These are phyloP conservation scores for Alloteropsis angusta DNA, from an alignment of 202 grass and related monocot species.

Conservation along the genomic window DNA sequence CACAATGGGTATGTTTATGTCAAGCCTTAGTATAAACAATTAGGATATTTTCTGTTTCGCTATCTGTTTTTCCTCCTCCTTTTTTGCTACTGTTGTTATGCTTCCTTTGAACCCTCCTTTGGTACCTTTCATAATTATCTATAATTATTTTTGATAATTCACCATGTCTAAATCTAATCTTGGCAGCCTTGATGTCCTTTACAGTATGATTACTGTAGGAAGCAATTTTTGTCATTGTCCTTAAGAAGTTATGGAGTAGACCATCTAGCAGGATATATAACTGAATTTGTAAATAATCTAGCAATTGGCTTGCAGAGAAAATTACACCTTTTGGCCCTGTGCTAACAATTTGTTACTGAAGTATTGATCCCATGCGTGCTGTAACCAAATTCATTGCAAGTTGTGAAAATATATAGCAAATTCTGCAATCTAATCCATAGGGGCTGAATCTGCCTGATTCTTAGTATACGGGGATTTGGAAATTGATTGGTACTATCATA, in stretches of 20 bases:
- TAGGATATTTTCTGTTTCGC: constrained; percentile 1
- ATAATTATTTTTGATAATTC: no score
- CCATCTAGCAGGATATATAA: not conserved
- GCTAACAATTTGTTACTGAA: not conserved
- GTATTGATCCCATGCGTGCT: not conserved
- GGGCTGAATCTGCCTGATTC: not conserved
- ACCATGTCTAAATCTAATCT: not conserved
- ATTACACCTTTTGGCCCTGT: not conserved
- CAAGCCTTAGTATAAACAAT: constrained; percentile 3
- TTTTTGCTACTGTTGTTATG: not conserved
- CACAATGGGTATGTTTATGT: constrained; percentile 85
- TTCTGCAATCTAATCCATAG: not conserved
- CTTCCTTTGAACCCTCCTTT: constrained; percentile 1
- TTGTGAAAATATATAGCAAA: not conserved
- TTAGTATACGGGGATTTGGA: not conserved
- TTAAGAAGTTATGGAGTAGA: not conserved
- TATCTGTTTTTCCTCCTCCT: not conserved
- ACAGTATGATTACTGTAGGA: not conserved
- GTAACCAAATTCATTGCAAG: not conserved
- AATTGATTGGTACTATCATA: not conserved
- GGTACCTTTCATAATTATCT: not conserved
- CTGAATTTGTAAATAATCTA: not conserved
- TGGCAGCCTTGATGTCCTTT: not conserved
- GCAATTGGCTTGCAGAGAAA: constrained; percentile 8
- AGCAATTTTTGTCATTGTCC: not conserved